These are phyloP conservation scores for Pleurotus eryngii DNA, from an alignment of 768 basidiomycete genomes.

Conservation along the genomic window DNA sequence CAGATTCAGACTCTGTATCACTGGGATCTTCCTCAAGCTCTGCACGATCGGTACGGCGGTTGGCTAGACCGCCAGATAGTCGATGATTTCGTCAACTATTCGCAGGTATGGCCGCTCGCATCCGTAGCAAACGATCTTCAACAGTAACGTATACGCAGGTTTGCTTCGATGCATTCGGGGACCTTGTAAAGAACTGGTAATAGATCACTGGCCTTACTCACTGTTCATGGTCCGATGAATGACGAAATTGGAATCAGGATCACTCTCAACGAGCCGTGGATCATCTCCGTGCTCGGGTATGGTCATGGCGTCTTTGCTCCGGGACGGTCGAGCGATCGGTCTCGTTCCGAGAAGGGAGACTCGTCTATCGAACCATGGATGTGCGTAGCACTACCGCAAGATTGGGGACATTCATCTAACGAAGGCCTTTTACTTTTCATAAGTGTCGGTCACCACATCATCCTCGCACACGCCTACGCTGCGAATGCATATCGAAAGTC, in stretches of 20 bases:
- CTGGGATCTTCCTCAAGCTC: conserved; percentile 74
- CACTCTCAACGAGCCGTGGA: conserved; percentile 76
- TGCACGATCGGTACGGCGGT: conserved; percentile 72
- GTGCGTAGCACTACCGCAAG: conserved; percentile 29
- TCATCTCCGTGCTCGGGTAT: conserved; percentile 60
- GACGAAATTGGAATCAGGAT: conserved; percentile 36
- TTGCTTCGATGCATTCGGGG: conserved; percentile 70
- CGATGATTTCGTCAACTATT: conserved; percentile 60
- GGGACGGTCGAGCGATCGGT: conserved; percentile 63
- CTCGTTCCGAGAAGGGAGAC: conserved; percentile 52
- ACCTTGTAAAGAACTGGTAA: conserved; percentile 71
- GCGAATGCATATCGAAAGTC: conserved; percentile 59
- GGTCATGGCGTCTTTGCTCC: conserved; percentile 65
- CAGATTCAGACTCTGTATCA: conserved; percentile 59
- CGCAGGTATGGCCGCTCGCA: conserved; percentile 32
- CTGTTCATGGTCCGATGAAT: not conserved
- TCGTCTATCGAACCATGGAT: conserved; percentile 62
- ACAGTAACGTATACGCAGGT: conserved; percentile 27
- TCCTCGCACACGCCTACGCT: conserved; percentile 67
- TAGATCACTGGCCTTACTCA: conserved; percentile 7
- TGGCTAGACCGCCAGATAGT: conserved; percentile 70
- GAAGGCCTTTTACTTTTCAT: not conserved
- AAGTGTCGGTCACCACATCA: conserved; percentile 65
- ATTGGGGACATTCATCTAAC: not conserved
- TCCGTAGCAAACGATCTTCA: not conserved